Percentiles rank a stretch among this genome's conserved stretches.
phyloP scores from a whole-genome alignment of 768 basidiomycete genomes.

The Sistotremastrum suecicum region DNA sequence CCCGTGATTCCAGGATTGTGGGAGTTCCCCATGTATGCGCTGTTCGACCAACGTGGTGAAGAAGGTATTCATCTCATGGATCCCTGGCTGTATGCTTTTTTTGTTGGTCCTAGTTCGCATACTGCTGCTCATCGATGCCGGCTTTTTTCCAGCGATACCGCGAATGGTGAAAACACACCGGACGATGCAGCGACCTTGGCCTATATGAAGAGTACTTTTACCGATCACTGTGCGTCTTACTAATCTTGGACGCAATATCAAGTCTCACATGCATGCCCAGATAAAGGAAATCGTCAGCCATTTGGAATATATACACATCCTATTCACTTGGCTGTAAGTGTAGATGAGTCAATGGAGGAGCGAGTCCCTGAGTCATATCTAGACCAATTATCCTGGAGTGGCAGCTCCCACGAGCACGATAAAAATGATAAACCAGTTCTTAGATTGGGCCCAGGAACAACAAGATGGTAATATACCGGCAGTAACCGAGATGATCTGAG shows the following conservation, averaged over 20 bases:
- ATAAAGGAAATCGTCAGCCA: constrained; percentile 61
- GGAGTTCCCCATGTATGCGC: constrained; percentile 77
- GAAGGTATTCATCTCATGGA: constrained; percentile 64
- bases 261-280: constrained; percentile 3
- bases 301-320: constrained; percentile 76
- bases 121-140: background rate
- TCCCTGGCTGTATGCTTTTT: constrained; percentile 52
- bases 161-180: constrained; percentile 33
- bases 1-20: constrained; percentile 66
- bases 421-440: constrained; percentile 62
- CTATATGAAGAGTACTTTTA: constrained; percentile 67
- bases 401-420: constrained; percentile 37
- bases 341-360: background rate
- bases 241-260: background rate
- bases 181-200: constrained; percentile 51
- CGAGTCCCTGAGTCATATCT: constrained; percentile 1
- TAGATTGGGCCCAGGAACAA: constrained; percentile 71
- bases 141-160: constrained; percentile 26
- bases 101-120: background rate
- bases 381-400: constrained; percentile 49
- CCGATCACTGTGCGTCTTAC: constrained; percentile 34
- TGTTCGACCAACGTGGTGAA: constrained; percentile 46
- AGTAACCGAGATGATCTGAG: no score
- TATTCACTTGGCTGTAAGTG: constrained; percentile 50
- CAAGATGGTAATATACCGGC: constrained; percentile 30